These are phyloP conservation scores for Viola pubescens DNA, from an alignment of 441 rosid genomes.

Conservation along the genomic window DNA sequence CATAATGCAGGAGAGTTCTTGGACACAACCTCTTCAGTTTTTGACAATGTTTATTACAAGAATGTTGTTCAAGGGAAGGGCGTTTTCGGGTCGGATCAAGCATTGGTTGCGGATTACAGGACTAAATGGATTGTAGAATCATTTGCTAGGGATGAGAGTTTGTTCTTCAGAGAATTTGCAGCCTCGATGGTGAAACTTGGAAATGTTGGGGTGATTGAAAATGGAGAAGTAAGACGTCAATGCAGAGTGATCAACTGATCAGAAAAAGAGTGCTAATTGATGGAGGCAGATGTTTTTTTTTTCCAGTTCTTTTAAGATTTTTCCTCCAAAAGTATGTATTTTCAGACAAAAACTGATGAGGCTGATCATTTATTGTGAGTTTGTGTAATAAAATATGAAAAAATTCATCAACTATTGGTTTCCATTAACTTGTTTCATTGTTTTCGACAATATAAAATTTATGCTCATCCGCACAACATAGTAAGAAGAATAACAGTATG, in stretches of 20 bases:
- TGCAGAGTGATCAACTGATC: slow-evolving; percentile 37
- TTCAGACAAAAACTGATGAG: too few relatives aligned
- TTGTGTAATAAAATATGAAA: too few relatives aligned
- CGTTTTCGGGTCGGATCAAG: slow-evolving; percentile 61
- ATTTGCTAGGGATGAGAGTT: slow-evolving; percentile 44
- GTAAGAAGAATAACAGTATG: too few relatives aligned
- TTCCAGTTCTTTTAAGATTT: too few relatives aligned
- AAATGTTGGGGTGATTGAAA: slow-evolving; percentile 48
- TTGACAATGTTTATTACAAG: slow-evolving; percentile 60
- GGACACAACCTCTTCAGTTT: slow-evolving; percentile 49
- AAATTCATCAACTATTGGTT: too few relatives aligned
- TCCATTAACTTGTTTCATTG: too few relatives aligned
- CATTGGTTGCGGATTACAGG: slow-evolving; percentile 36
- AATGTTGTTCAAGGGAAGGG: slow-evolving; percentile 46
- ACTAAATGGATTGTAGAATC: slow-evolving; percentile 55
- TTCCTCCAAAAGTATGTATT: too few relatives aligned
- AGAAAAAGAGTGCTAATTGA: neutral
- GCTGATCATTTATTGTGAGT: too few relatives aligned
- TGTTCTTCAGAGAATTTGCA: slow-evolving; percentile 62
- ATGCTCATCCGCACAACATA: too few relatives aligned
- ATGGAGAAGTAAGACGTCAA: slow-evolving; percentile 54
- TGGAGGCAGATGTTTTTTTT: too few relatives aligned
- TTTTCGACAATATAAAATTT: too few relatives aligned
- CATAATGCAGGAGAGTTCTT: slow-evolving; percentile 53
- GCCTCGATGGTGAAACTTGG: slow-evolving; percentile 67